These are phyloP conservation scores for Haematococcus lacustris DNA, from an alignment of 139 green algal species.

Conservation along the genomic window DNA sequence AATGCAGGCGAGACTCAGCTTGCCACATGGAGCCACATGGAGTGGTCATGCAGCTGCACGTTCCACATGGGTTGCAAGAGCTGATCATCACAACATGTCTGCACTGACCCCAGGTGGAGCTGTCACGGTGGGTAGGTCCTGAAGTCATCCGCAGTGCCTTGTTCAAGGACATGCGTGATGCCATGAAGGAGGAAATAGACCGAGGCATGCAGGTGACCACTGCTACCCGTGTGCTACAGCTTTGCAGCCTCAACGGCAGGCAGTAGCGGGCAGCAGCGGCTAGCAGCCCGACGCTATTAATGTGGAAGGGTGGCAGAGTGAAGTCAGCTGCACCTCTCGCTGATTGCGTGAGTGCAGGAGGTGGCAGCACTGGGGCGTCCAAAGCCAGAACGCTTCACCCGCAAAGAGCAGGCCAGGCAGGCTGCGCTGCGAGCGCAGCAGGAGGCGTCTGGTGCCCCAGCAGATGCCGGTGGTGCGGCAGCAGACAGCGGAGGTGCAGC, in stretches of 20 bases:
- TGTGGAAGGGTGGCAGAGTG: too few relatives aligned
- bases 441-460: neutral
- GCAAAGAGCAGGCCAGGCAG: slow-evolving; percentile 51
- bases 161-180: slow-evolving; percentile 81
- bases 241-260: too few relatives aligned
- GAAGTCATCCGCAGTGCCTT: slow-evolving; percentile 62
- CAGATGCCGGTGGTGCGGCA: neutral
- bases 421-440: slow-evolving; percentile 23
- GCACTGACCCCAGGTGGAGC: slow-evolving; percentile 62
- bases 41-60: neutral
- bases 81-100: too few relatives aligned
- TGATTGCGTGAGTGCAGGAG: slow-evolving; percentile 1
- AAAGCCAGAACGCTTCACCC: slow-evolving; percentile 50
- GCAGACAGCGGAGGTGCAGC: neutral
- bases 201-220: slow-evolving; percentile 10
- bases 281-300: too few relatives aligned
- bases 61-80: too few relatives aligned
- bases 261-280: too few relatives aligned
- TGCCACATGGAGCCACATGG: neutral
- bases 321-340: too few relatives aligned
- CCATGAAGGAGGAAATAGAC: slow-evolving; percentile 83
- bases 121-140: slow-evolving; percentile 69
- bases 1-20: neutral
- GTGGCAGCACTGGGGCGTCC: slow-evolving; percentile 8
- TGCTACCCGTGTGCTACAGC: too few relatives aligned